Conservation (phyloP, 2,329 filamentous ascomycete genomes). For the Apiospora sp. region DNA sequence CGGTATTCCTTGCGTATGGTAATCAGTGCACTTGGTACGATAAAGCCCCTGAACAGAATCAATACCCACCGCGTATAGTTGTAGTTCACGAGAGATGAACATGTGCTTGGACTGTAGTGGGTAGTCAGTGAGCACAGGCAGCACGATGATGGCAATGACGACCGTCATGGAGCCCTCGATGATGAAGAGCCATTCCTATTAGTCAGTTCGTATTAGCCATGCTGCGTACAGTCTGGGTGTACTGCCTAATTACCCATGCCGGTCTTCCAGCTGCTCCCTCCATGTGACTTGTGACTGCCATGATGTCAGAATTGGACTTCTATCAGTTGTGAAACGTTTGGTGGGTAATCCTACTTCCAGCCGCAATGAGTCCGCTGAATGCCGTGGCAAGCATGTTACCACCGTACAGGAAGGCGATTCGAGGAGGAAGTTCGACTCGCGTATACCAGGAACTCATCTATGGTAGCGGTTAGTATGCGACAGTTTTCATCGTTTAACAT, state of each 20-base stretch:
- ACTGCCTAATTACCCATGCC: not conserved
- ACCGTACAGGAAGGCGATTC: constrained; percentile 51
- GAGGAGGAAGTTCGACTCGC: constrained; percentile 42
- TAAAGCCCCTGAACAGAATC: not conserved
- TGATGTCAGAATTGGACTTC: not conserved
- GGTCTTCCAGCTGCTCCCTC: not conserved
- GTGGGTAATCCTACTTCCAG: constrained; percentile 35
- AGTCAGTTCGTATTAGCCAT: not conserved
- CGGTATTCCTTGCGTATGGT: constrained; percentile 42
- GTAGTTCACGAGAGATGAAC: constrained; percentile 31
- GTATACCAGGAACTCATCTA: constrained; percentile 5
- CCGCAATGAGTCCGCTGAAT: constrained; percentile 49
- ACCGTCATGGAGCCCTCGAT: constrained; percentile 38
- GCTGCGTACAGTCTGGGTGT: not conserved
- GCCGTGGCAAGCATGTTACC: constrained; percentile 48
- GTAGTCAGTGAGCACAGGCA: constrained; percentile 30
- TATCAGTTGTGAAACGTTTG: rapidly evolving
- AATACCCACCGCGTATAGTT: constrained; percentile 26
- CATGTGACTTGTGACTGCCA: not conserved
- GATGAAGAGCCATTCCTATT: constrained; percentile 39
- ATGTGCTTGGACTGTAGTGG: constrained; percentile 32
- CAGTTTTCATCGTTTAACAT: no score
- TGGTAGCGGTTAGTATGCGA: not conserved
- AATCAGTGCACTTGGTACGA: not conserved
- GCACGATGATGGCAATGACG: constrained; percentile 25